A percentile compares a stretch with the other conserved stretches of the same genome.
Evolutionary conservation across 1,284 basidiomycete species (phyloP).

Genomic region (Trichosporon sp.): DNA sequence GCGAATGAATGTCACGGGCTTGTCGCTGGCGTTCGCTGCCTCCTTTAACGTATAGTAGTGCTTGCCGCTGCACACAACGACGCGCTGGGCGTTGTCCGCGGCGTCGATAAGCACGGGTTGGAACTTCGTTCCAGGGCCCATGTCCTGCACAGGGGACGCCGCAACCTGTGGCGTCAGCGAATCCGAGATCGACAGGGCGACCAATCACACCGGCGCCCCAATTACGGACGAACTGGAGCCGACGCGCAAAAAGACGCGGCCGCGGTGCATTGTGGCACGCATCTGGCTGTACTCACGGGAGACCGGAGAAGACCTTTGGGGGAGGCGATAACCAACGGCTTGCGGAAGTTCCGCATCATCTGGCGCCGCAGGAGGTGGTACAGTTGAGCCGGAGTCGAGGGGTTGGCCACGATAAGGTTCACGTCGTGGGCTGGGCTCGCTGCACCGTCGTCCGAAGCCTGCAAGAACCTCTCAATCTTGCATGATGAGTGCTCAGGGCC

Average conservation of each 20-base stretch:
- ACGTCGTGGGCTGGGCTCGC: slow-evolving; percentile 58
- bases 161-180: slow-evolving; percentile 64
- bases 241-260: slow-evolving; percentile 13
- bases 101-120: slow-evolving; percentile 69
- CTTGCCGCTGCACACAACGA: slow-evolving; percentile 69
- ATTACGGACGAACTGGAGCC: background rate
- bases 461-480: slow-evolving; percentile 80
- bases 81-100: slow-evolving; percentile 36
- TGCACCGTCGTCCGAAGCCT: slow-evolving; percentile 56
- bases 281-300: slow-evolving; percentile 62
- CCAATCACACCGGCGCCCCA: background rate
- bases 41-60: slow-evolving; percentile 82
- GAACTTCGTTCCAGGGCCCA: slow-evolving; percentile 69
- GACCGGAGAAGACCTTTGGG: slow-evolving; percentile 80
- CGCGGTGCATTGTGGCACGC: background rate
- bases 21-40: slow-evolving; percentile 61
- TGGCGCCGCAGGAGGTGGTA: slow-evolving; percentile 85
- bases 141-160: slow-evolving; percentile 67
- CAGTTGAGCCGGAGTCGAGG: slow-evolving; percentile 83
- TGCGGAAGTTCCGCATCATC: slow-evolving; percentile 78
- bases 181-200: background rate
- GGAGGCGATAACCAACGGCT: slow-evolving; percentile 77
- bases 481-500: slow-evolving; percentile 88
- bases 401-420: slow-evolving; percentile 81
- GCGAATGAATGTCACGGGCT: slow-evolving; percentile 62